Base-by-base conservation (phyloP, 2,329 filamentous ascomycete species). In the Aspergillus aculeatus region DNA sequence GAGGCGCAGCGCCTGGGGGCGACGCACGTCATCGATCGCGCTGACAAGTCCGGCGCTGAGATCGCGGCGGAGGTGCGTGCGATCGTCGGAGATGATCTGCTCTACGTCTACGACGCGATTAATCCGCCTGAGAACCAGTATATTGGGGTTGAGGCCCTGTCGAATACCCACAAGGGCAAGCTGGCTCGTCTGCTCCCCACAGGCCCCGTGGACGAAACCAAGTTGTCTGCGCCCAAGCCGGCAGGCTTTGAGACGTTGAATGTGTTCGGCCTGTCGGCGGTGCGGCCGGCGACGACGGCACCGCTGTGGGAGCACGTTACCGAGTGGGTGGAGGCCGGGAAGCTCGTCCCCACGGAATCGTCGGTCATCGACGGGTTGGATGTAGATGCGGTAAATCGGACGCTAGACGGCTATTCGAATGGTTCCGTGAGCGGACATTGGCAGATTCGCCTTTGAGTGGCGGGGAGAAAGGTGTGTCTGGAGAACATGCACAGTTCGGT, bases 1-100 rank as follows among this genome's bases (percentile, higher is more conserved):
- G 68, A 74, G 56, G 62, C 80, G 31, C 72, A 68, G 47, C 56
- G 38, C 10, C 70, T 66, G 19, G 78, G 78, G 1, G 79, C 79
- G 1, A 80, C 77, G 1, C 71, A 79, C 62, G 66, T 80, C 4
- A 62, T 81, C 21, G 73, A 78, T 55, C 76, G 78, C 5, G 71
- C 78, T 54, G 16, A 16, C 12, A 44, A 44, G 5, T 71, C 61
- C 19, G 47, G 54, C n/a, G 16, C 16, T 4, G 68, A 70, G 3
- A 65, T 78, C 2, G 62, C 68, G 0, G 59, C 57, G 0, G 66
- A 71, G n/a, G 73, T 80, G 56, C 69, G 71, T 1, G 68, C 62
- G 2, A 63, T 78, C 9, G 75, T 77, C 1, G 74, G 74, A 2
- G 77, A 79, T 60, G 75, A 78, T 7, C 64, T 79, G 4, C 10